Percentiles rank a stretch among this genome's conserved stretches.
These are phyloP conservation scores for Fistulinella staudtii DNA, from an alignment of 1,284 basidiomycete genomes.

Conservation along the genomic window DNA sequence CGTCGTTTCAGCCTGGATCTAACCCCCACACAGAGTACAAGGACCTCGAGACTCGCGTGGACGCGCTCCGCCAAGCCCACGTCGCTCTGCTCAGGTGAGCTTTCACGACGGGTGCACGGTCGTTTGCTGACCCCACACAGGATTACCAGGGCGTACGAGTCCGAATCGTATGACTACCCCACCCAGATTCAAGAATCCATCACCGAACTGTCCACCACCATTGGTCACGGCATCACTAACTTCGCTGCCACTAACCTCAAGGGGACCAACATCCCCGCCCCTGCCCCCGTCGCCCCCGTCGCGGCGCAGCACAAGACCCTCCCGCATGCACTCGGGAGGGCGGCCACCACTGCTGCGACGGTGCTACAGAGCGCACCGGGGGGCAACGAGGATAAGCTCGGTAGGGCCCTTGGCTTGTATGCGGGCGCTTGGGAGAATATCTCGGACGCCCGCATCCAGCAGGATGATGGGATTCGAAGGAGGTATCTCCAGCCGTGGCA, in stretches of 20 bases:
- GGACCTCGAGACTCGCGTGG: slow-evolving; percentile 91
- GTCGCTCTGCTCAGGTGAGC: slow-evolving; percentile 73
- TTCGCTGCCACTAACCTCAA: slow-evolving; percentile 90
- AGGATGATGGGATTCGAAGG: slow-evolving; percentile 73
- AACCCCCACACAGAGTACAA: slow-evolving; percentile 73
- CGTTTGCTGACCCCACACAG: slow-evolving; percentile 38
- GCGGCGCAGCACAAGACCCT: slow-evolving; percentile 85
- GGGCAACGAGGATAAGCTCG: slow-evolving; percentile 63
- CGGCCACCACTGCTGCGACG: slow-evolving; percentile 68
- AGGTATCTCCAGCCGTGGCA: slow-evolving; percentile 92
- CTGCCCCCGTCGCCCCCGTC: slow-evolving; percentile 57
- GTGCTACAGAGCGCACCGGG: slow-evolving; percentile 46
- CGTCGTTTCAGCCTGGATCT: not conserved
- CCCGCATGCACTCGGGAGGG: slow-evolving; percentile 87
- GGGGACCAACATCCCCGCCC: slow-evolving; percentile 81
- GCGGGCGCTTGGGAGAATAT: slow-evolving; percentile 86
- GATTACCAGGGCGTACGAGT: slow-evolving; percentile 83
- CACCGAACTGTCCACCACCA: slow-evolving; percentile 65
- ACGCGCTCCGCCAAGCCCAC: slow-evolving; percentile 85
- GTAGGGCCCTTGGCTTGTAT: slow-evolving; percentile 75
- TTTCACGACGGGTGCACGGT: too few relatives aligned
- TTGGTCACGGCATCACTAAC: slow-evolving; percentile 76
- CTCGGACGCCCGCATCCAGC: slow-evolving; percentile 77
- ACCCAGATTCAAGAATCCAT: slow-evolving; percentile 74
- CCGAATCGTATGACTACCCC: slow-evolving; percentile 87